Conservation (phyloP, 805 yeast species). For the Yamadazyma tumulicola region DNA sequence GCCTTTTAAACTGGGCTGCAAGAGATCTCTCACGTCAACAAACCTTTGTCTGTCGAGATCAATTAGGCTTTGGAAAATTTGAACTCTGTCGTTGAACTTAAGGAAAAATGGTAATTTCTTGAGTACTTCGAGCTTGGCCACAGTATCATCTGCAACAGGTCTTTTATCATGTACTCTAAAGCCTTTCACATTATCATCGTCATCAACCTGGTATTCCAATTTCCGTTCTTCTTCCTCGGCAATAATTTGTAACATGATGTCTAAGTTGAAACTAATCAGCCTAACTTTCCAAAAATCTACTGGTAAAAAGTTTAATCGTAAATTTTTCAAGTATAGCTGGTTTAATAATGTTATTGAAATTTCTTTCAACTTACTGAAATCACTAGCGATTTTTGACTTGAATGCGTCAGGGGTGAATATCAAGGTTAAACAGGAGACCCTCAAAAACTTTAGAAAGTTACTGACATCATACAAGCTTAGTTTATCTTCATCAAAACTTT, state of each 20-base stretch:
- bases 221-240: slow-evolving; percentile 42
- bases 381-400: slow-evolving; percentile 4
- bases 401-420: slow-evolving; percentile 33
- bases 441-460: slow-evolving; percentile 46
- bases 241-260: slow-evolving; percentile 33
- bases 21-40: slow-evolving; percentile 8
- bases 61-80: slow-evolving; percentile 63
- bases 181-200: slow-evolving; percentile 6
- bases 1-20: slow-evolving; percentile 40
- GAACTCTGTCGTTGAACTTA: slow-evolving; percentile 71
- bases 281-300: slow-evolving; percentile 52
- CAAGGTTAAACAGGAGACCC: slow-evolving; percentile 46
- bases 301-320: slow-evolving; percentile 53
- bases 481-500: slow-evolving; percentile 44
- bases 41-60: slow-evolving; percentile 45
- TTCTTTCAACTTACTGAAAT: slow-evolving; percentile 18
- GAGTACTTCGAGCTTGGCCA: slow-evolving; percentile 47
- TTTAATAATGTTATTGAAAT: slow-evolving; percentile 53
- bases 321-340: slow-evolving; percentile 63
- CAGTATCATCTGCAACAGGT: slow-evolving; percentile 10
- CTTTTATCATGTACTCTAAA: slow-evolving; percentile 7
- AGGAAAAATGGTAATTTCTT: slow-evolving; percentile 74
- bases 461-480: slow-evolving; percentile 36
- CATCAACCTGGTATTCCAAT: slow-evolving; percentile 12
- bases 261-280: slow-evolving; percentile 27